Base-by-base conservation (phyloP, 75 land plant genomes). In the Pseudotsuga menziesii region DNA sequence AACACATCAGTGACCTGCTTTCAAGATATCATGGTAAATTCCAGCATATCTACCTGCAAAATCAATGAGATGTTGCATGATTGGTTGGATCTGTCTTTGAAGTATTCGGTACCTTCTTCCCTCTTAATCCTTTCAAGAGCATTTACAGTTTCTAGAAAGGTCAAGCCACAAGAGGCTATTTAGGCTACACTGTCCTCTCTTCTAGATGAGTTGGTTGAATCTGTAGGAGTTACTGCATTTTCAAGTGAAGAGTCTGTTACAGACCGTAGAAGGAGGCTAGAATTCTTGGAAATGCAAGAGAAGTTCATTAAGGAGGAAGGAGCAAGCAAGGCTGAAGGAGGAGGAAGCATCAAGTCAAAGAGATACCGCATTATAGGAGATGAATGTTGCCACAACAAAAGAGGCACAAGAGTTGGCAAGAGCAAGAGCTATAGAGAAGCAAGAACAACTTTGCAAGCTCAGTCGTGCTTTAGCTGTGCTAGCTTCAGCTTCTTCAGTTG, bases 401-500 rank as follows among this genome's bases (percentile, higher is more conserved):
- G 99, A 92, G 76, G 88, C 89, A 41, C 82, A 88, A 73, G 86
- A 91, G 72, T 85, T 88, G 75, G 91, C 89, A 56, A 79, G 71
- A 74, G 84, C 62, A 44, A 94, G 87, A 77, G 66, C 85, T 60
- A 54, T 82, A 58, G 98, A 89, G 20, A 90, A 94, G 66, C 80
- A 87, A 66, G 99, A 97, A 27, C 88, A 91, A 61, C 93, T 97
- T 27, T 97, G 95, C 82, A 83, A 94, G 63, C 78, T 97, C 4
- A 97, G 99, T 71, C 88, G 86, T 57, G 99, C 99, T 27, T 79
- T 97, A 77, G 98, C 99, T 87, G 93, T 97, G 59, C 77, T 97
- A 76, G 95, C 99, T 78, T 94, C 98, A n/a, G 95, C 98, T 67
- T 97, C 99, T 57, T 97, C 98, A 52, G 99, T 97, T 17, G 91